Evolutionary conservation across 1,284 basidiomycete genomes (phyloP), one percentile per base, ranked within the genome.

Genomic region (Cryptococcus sp.): DNA sequence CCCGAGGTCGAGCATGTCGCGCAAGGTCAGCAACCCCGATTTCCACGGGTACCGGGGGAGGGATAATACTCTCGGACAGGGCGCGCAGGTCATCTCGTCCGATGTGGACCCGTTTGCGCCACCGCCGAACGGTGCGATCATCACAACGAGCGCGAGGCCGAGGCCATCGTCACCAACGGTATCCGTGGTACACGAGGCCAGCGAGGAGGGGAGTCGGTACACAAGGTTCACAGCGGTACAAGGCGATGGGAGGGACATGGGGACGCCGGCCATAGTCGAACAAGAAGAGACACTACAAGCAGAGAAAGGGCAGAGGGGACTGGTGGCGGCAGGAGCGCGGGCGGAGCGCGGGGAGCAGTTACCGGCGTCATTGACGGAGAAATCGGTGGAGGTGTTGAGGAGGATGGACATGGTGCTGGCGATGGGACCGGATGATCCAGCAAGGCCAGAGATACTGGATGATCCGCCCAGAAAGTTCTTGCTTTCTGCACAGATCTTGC

Each of bases 401-500:
- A 58, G 72, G 21, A 72, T 77, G 61, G 69, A 84, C 82, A 66
- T 78, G 84, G 45, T 83, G 79, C 52, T 84, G 81, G 61, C 84
- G 80, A 38, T 83, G 82, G 45, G 83, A 45, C 62, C 75, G 46
- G 70, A 77, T 66, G 83, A 83, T 70, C 81, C 84, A 0, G 77
- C 82, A 59, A 83, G 84, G 80, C 81, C 85, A 12, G 80, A 82
- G 43, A 81, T 83, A 35, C 80, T 94, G 47, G 90, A 92, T 60
- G 85, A 90, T 62, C 91, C 93, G 18, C 88, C 89, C 4, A 83
- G 95, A 43, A 91, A 88, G 71, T 79, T 98, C 23, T 78, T 96
- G 16, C 79, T 92, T 40, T 87, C 88, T 3, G 87, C 88, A 5
- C 88, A 92, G 2, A 89, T 96, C 15, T 80, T 97, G 16, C 95